Evolutionary conservation across 1,139 yeast genomes (phyloP).

Genomic region (Tardiomyces digboiensis): DNA sequence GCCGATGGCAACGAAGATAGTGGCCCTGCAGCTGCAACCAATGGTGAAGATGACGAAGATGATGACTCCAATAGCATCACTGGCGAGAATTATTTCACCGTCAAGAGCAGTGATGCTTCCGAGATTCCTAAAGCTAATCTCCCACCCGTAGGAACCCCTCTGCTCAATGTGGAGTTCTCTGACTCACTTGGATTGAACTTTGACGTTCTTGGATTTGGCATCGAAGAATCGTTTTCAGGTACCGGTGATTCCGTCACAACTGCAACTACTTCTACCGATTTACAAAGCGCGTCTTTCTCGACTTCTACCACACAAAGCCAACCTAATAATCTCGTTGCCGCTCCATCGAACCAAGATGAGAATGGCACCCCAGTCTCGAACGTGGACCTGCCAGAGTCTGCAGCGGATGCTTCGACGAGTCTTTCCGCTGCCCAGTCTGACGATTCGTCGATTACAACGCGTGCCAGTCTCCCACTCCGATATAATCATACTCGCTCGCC

Average conservation of each 20-base stretch:
- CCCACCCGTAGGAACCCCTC: too few relatives aligned
- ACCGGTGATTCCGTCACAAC: too few relatives aligned
- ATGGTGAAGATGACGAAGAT: background rate
- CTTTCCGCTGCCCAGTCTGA: background rate
- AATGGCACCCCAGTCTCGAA: background rate
- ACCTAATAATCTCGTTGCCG: background rate
- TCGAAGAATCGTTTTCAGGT: too few relatives aligned
- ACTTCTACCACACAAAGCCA: too few relatives aligned
- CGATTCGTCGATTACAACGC: background rate
- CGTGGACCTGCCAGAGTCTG: background rate
- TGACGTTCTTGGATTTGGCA: too few relatives aligned
- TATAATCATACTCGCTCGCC: background rate
- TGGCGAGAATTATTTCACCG: background rate
- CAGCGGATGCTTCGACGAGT: background rate
- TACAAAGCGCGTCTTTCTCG: too few relatives aligned
- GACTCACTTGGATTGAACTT: too few relatives aligned
- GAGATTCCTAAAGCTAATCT: too few relatives aligned
- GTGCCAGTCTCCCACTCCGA: background rate
- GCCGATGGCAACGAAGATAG: slow-evolving; percentile 1
- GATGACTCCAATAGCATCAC: background rate
- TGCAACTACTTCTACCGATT: too few relatives aligned
- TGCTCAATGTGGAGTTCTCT: too few relatives aligned
- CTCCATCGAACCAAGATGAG: background rate
- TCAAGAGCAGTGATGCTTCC: background rate
- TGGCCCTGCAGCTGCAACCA: background rate